Evolutionary conservation across 108 stramenopile genomes (phyloP).

Genomic region (Cyclotella atomus): DNA sequence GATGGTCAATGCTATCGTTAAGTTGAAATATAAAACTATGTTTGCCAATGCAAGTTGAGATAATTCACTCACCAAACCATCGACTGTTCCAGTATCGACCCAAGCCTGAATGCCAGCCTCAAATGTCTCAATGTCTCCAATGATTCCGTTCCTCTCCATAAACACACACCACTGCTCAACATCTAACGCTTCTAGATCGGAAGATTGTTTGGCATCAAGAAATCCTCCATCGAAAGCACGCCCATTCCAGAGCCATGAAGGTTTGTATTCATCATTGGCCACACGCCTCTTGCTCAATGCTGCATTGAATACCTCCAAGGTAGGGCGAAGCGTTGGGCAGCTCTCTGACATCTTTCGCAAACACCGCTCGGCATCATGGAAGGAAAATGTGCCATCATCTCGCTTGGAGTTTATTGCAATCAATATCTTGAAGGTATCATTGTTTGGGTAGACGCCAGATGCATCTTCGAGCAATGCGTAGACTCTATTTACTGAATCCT

Average conservation of each 20-base stretch:
- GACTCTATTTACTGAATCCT: slow-evolving; percentile 43
- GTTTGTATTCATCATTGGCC: slow-evolving; percentile 11
- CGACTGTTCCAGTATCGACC: slow-evolving; percentile 64
- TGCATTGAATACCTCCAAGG: slow-evolving; percentile 65
- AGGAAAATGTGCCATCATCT: slow-evolving; percentile 45
- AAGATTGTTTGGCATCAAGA: slow-evolving; percentile 22
- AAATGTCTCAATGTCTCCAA: slow-evolving; percentile 67
- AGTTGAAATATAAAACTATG: background rate
- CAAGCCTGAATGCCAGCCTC: slow-evolving; percentile 80
- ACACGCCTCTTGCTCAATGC: slow-evolving; percentile 41
- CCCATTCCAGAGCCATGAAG: slow-evolving; percentile 47
- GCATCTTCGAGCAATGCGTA: slow-evolving; percentile 42
- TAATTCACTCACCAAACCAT: slow-evolving; percentile 46
- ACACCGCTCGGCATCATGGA: slow-evolving; percentile 45
- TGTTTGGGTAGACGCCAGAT: slow-evolving; percentile 31
- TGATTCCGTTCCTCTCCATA: slow-evolving; percentile 47
- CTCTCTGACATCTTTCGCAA: slow-evolving; percentile 55
- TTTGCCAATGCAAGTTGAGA: background rate
- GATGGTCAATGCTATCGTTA: background rate
- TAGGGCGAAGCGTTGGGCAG: slow-evolving; percentile 31
- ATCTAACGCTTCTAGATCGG: slow-evolving; percentile 45
- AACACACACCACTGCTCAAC: slow-evolving; percentile 62
- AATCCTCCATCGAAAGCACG: slow-evolving; percentile 49
- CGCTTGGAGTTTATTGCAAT: slow-evolving; percentile 30
- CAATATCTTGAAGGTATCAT: slow-evolving; percentile 37